Evolutionary conservation across 148 eudicot genomes (phyloP), one percentile per base, ranked within the genome.

Genomic region (Nepenthes gracilis): DNA sequence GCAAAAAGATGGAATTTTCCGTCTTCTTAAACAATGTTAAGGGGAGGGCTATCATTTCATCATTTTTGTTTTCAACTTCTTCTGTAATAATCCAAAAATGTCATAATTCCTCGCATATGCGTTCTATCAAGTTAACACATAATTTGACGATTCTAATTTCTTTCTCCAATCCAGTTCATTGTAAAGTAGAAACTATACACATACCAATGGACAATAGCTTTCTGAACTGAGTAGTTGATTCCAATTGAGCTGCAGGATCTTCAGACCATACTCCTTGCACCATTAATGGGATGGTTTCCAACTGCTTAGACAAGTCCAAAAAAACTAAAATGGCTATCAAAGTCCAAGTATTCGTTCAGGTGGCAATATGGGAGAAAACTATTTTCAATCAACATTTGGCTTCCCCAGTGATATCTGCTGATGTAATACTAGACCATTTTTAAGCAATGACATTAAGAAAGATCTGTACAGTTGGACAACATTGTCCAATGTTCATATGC

Each of bases 241-340:
- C 97, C 59, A 89, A 64, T 72, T 89, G 97, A n/a, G 76, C 77
- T 56, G 65, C 69, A 66, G 93, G 87, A 73, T 89, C 96, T 57
- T 87, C 80, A 64, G 96, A 85, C 70, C 82, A 80, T 38, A 89
- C 90, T 68, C 93, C 93, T 83, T 85, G 87, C 36, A 86, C 93
- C 93, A 89, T 89, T 43, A 71, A 60, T 67, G 93, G 90, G 55
- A 89, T 89, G 65, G 78, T 88, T 73, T 88, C 96, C 77, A 85
- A 64, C 96, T 88, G 78, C 70, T 63, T 61, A 45, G 68, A 35
- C 8, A 40, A 71, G 36, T 6, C 52, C 12, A 60, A 67, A 58
- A 52, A 67, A 59, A 35, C 23, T 35, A 52, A 64, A 14, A 43
- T 32, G 14, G 60, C 62, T 15, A 61, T 51, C 34, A 49, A 36